Conservation (phyloP, 2,329 filamentous ascomycete species). For the Endothia cerciana region DNA sequence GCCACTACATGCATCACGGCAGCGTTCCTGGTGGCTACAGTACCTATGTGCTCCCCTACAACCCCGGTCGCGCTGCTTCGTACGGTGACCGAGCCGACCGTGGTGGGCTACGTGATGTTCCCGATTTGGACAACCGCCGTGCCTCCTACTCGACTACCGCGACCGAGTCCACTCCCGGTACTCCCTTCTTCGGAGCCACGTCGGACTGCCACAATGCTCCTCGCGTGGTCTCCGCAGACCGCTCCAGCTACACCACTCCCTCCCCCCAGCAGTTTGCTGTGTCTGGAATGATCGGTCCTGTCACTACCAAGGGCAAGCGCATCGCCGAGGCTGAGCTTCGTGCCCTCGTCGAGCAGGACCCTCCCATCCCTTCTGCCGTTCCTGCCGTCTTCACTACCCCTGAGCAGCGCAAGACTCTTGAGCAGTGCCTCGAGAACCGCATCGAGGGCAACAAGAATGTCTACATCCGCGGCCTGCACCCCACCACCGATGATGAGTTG, state of each 20-base stretch:
- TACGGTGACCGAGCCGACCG: constrained; percentile 52
- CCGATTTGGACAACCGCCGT: constrained; percentile 66
- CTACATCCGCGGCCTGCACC: constrained; percentile 94
- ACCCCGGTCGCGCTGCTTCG: constrained; percentile 52
- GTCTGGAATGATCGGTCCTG: constrained; percentile 43
- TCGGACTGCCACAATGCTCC: constrained; percentile 63
- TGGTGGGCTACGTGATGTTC: constrained; percentile 56
- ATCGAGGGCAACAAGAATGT: constrained; percentile 93
- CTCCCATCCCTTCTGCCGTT: constrained; percentile 83
- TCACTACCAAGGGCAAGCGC: constrained; percentile 46
- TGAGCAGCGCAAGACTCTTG: constrained; percentile 85
- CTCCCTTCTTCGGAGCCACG: constrained; percentile 64
- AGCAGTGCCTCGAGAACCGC: constrained; percentile 92
- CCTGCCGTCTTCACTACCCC: constrained; percentile 86
- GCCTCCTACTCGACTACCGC: constrained; percentile 65
- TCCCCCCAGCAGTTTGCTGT: constrained; percentile 64
- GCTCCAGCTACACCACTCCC: constrained; percentile 68
- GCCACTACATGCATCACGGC: constrained; percentile 35
- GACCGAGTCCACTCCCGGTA: constrained; percentile 67
- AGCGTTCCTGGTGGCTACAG: constrained; percentile 34
- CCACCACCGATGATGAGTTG: constrained; percentile 92
- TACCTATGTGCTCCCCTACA: constrained; percentile 52
- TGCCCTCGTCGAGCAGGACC: constrained; percentile 72
- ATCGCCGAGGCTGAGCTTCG: constrained; percentile 59
- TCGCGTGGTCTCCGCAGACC: constrained; percentile 61